A percentile compares a stretch with the other conserved stretches of the same genome.
Evolutionary conservation across 169 alveolate species (phyloP).

Genomic region (Babesia caballi): DNA sequence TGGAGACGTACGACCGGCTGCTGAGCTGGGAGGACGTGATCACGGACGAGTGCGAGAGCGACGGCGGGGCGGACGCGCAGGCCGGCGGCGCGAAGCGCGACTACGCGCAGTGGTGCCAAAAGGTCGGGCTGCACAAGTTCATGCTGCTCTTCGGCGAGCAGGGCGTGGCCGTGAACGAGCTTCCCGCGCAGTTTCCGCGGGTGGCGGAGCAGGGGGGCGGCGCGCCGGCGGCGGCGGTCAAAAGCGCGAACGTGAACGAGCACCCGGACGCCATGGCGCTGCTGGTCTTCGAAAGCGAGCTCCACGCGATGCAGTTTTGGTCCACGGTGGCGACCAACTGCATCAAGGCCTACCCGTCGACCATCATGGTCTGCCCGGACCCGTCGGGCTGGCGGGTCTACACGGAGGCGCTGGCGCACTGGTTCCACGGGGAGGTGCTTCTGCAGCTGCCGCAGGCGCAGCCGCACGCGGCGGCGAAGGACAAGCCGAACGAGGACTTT

Average conservation of each 20-base stretch:
- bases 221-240: background rate
- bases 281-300: slow-evolving; percentile 44
- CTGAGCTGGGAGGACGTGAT: slow-evolving; percentile 6
- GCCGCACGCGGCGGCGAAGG: background rate
- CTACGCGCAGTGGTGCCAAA: slow-evolving; percentile 16
- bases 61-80: background rate
- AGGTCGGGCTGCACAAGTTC: slow-evolving; percentile 51
- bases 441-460: background rate
- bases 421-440: slow-evolving; percentile 29
- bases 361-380: slow-evolving; percentile 57
- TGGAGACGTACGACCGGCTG: slow-evolving; percentile 29
- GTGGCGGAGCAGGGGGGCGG: background rate
- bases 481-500: slow-evolving; percentile 36
- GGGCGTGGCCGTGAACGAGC: slow-evolving; percentile 43
- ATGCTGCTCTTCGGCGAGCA: slow-evolving; percentile 44
- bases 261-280: slow-evolving; percentile 66
- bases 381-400: slow-evolving; percentile 70
- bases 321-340: slow-evolving; percentile 28
- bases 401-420: slow-evolving; percentile 62
- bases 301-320: slow-evolving; percentile 60
- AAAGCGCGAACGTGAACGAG: background rate
- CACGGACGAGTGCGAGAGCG: background rate
- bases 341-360: slow-evolving; percentile 59
- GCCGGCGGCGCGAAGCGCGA: background rate
- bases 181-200: slow-evolving; percentile 38